phyloP scores from a whole-genome alignment of 2,329 filamentous ascomycete genomes.

The Ceratocystis variospora region DNA sequence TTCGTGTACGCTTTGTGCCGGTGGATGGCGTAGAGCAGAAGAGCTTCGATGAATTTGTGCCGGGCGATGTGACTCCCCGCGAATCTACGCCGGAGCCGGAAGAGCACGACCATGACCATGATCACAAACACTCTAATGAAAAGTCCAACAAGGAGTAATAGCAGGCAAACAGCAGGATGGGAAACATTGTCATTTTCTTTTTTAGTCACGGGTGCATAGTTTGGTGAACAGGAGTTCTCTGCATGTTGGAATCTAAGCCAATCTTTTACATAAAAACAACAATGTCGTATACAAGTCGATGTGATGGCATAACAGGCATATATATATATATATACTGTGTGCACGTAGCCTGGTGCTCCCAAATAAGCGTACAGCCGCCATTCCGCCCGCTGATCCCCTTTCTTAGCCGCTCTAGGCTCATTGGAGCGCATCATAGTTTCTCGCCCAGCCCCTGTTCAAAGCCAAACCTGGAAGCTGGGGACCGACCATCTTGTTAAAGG shows the following conservation, averaged over 20 bases:
- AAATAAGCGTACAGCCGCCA: background rate
- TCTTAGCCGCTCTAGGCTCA: background rate
- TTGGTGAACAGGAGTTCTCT: slow-evolving; percentile 2
- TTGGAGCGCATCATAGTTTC: background rate
- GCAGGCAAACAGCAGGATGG: background rate
- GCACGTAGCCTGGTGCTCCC: background rate
- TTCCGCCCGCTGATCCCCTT: background rate
- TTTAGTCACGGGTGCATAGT: background rate
- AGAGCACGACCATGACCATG: slow-evolving; percentile 29
- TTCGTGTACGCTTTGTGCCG: slow-evolving; percentile 72
- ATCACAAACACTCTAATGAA: slow-evolving; percentile 24
- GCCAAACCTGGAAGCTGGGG: background rate
- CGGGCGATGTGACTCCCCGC: slow-evolving; percentile 50
- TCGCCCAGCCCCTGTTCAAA: background rate
- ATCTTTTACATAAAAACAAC: no score
- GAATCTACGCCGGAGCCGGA: slow-evolving; percentile 28
- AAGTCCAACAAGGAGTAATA: slow-evolving; percentile 18
- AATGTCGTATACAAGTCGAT: no score
- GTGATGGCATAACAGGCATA: no score
- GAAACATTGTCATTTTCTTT: background rate
- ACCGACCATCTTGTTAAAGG: background rate
- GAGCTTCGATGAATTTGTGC: slow-evolving; percentile 65
- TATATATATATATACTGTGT: background rate
- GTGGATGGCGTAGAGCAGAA: slow-evolving; percentile 45
- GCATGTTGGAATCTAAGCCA: background rate